Conservation (phyloP, 2,329 filamentous ascomycete species). For the Fusarium scirpi region DNA sequence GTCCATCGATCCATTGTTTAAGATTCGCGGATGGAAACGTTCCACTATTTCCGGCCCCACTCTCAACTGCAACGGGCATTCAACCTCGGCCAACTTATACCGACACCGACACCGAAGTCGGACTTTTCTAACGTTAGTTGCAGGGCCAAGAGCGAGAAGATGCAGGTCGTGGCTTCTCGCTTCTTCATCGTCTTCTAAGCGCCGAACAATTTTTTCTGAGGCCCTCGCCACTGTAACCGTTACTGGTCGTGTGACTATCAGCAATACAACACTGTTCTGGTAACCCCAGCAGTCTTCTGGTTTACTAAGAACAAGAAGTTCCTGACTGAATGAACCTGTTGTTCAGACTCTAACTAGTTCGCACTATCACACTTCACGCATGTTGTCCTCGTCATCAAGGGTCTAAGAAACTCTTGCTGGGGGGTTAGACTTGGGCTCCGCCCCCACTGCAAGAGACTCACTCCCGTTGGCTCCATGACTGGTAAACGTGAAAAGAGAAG, state of each 20-base stretch:
- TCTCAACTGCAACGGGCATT: neutral
- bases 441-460: conserved; percentile 28
- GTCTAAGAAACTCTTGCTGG: conserved; percentile 12
- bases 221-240: conserved; percentile 34
- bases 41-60: conserved; percentile 3
- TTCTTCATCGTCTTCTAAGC: conserved; percentile 18
- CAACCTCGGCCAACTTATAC: conserved; percentile 16
- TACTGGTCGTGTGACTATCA: conserved; percentile 16
- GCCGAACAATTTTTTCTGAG: conserved; percentile 28
- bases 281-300: neutral
- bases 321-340: neutral
- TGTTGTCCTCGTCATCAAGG: conserved; percentile 26
- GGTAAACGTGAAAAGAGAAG: conserved; percentile 16
- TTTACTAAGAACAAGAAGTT: neutral
- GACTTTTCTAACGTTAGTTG: conserved; percentile 24
- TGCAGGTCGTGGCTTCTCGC: conserved; percentile 34
- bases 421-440: conserved; percentile 16
- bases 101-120: conserved; percentile 35
- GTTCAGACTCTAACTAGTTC: neutral
- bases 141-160: conserved; percentile 30
- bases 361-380: neutral
- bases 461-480: conserved; percentile 23
- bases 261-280: neutral
- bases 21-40: neutral
- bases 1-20: neutral